These are phyloP conservation scores for Viridothelium virens DNA, from an alignment of 495 filamentous ascomycete species.

Conservation along the genomic window DNA sequence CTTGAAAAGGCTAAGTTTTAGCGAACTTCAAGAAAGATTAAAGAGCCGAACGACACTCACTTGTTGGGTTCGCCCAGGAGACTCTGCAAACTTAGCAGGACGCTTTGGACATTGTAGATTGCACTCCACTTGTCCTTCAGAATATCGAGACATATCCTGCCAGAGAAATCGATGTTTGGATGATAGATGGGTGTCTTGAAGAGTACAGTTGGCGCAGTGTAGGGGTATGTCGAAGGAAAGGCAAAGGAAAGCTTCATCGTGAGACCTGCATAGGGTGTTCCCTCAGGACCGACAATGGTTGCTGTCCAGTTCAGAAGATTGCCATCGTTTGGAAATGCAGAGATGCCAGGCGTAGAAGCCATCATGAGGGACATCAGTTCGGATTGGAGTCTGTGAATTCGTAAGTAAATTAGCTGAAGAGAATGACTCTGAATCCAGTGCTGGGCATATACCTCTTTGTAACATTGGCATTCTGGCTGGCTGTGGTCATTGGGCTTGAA, in stretches of 20 bases:
- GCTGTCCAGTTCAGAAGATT: conserved; percentile 88
- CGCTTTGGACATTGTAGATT: conserved; percentile 88
- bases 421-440: not conserved
- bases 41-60: conserved; percentile 39
- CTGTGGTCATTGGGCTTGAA: conserved; percentile 11
- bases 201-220: conserved; percentile 82
- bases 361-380: conserved; percentile 98
- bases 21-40: not conserved
- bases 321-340: conserved; percentile 88
- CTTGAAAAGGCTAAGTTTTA: conserved; percentile 38
- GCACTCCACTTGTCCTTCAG: conserved; percentile 97
- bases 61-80: conserved; percentile 96
- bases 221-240: conserved; percentile 90
- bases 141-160: conserved; percentile 64
- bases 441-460: conserved; percentile 27
- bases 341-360: conserved; percentile 83
- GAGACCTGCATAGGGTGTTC: conserved; percentile 82
- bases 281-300: conserved; percentile 84
- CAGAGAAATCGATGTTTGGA: conserved; percentile 39
- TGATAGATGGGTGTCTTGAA: conserved; percentile 43
- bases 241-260: conserved; percentile 89
- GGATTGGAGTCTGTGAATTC: conserved; percentile 66
- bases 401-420: conserved; percentile 12
- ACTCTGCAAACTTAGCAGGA: conserved; percentile 89
- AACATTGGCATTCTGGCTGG: conserved; percentile 25